Evolutionary conservation across 1,284 basidiomycete species (phyloP), one percentile per base, ranked within the genome.

Genomic region (Tylopilus sp.): DNA sequence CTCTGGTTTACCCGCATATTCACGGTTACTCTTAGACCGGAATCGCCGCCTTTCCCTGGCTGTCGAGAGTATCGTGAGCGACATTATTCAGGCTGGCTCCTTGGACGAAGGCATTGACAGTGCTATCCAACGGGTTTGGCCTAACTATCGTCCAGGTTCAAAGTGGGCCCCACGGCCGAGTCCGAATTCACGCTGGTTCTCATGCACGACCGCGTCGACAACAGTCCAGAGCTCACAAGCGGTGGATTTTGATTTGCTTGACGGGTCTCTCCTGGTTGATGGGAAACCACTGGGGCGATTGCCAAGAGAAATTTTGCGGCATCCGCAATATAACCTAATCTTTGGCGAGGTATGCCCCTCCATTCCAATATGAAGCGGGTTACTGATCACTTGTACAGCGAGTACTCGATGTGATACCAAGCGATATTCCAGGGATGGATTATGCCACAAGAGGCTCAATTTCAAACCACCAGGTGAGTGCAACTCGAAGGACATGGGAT

Each of bases 201-300:
- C 43, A 1, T 67, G 57, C 34, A 43, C 36, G 17, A 66, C 62
- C 4, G 55, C 60, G 2, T 24, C 50, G 8, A 31, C 52, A 26
- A 14, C 12, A 0, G 10, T 6, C 1, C 45, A 57, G 34, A 36
- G 33, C 10, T 36, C 56, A 7, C 63, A 68, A 26, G 29, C 15
- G 11, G 61, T 78, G 0, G 65, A 73, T 52, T 55, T 73, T 14
- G 68, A 80, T 48, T 33, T 77, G 2, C 52, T 77, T 4, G 57
- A 67, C 29, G 77, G 77, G 8, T 50, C 54, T 8, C 62, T 80
- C 3, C 59, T 77, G 9, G 65, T 79, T 9, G 57, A 73, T 38
- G 76, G 74, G 0, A 67, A 67, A 44, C 64, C 69, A 1, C 46
- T 75, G 2, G 68, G 70, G 10, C 66, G 67, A 17, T 62, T 80